phyloP scores from a whole-genome alignment of 2,329 filamentous ascomycete species.

The Scleromitrula shiraiana region DNA sequence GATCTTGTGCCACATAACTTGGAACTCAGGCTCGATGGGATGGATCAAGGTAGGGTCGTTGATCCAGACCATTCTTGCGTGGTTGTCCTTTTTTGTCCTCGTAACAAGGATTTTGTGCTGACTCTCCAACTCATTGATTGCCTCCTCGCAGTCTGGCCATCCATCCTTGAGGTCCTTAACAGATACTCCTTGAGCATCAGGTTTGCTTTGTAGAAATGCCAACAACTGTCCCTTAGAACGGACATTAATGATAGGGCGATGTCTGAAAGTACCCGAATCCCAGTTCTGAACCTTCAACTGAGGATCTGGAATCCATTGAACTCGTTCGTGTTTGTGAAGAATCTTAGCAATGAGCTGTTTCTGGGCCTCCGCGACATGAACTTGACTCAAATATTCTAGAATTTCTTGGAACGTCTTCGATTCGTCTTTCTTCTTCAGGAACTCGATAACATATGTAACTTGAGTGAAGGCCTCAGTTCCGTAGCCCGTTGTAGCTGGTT shows the following conservation, averaged over 20 bases:
- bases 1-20: slow-evolving; percentile 73
- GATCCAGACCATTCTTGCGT: slow-evolving; percentile 78
- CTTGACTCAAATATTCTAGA: slow-evolving; percentile 70
- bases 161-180: slow-evolving; percentile 94
- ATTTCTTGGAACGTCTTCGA: slow-evolving; percentile 68
- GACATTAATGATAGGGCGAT: slow-evolving; percentile 79
- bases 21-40: slow-evolving; percentile 73
- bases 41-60: slow-evolving; percentile 75
- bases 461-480: slow-evolving; percentile 79
- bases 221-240: slow-evolving; percentile 70
- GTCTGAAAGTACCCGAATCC: slow-evolving; percentile 65
- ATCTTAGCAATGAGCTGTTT: slow-evolving; percentile 59
- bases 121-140: slow-evolving; percentile 69
- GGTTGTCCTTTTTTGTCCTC: slow-evolving; percentile 85
- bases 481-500: slow-evolving; percentile 67
- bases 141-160: slow-evolving; percentile 77
- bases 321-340: slow-evolving; percentile 55
- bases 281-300: slow-evolving; percentile 60
- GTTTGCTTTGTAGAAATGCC: slow-evolving; percentile 71
- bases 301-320: slow-evolving; percentile 48
- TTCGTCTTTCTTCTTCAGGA: slow-evolving; percentile 65
- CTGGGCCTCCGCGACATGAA: slow-evolving; percentile 50
- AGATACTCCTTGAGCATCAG: slow-evolving; percentile 69
- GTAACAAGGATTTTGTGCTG: slow-evolving; percentile 77
- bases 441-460: slow-evolving; percentile 78